A percentile compares a stretch with the other conserved stretches of the same genome.
These are phyloP conservation scores for Glycine latifolia DNA, from an alignment of 306 rosid species.

Conservation along the genomic window DNA sequence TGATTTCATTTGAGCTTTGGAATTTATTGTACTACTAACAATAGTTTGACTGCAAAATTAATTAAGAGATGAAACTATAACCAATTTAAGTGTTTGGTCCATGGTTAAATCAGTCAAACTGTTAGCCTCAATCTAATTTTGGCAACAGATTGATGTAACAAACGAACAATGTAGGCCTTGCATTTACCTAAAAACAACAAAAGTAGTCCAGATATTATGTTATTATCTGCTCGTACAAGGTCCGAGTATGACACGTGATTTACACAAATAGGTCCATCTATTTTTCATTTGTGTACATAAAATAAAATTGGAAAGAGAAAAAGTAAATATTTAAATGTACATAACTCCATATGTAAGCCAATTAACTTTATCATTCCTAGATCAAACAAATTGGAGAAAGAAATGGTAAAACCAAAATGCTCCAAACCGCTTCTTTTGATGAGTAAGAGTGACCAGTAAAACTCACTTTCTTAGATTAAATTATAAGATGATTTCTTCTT, in stretches of 20 bases:
- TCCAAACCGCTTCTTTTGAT: conserved; percentile 35
- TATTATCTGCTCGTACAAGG: background rate
- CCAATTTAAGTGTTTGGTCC: too few relatives aligned
- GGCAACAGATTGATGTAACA: background rate
- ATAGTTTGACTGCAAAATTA: too few relatives aligned
- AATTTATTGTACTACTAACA: too few relatives aligned
- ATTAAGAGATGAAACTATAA: too few relatives aligned
- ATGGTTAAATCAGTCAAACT: too few relatives aligned
- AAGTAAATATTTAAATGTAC: background rate
- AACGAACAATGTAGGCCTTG: background rate
- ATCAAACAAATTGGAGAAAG: conserved; percentile 14
- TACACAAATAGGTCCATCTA: conserved; percentile 11
- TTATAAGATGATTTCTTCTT: conserved; percentile 89
- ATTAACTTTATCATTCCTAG: conserved; percentile 26
- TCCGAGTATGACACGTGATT: background rate
- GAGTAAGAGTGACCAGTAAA: conserved; percentile 8
- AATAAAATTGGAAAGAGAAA: conserved; percentile 4
- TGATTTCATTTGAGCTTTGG: too few relatives aligned
- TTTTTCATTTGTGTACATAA: conserved; percentile 11
- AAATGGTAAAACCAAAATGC: conserved; percentile 23
- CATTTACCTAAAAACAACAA: background rate
- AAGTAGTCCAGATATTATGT: background rate
- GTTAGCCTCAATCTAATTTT: background rate
- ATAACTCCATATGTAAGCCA: conserved; percentile 22
- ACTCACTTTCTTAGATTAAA: conserved; percentile 40